Evolutionary conservation across 306 rosid genomes (phyloP).

Genomic region (Malus asiatica): DNA sequence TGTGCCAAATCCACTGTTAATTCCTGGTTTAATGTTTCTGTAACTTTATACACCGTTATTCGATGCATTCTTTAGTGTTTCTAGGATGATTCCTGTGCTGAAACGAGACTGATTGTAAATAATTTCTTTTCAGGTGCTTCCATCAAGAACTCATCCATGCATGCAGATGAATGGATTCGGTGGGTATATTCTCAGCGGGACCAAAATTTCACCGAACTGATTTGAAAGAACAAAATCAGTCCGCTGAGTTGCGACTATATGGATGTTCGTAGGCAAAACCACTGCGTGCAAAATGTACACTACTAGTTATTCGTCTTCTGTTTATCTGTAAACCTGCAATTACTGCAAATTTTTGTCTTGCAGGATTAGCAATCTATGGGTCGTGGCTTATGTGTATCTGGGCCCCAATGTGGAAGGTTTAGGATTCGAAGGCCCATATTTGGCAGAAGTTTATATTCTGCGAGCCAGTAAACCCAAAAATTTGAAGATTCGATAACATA

Average conservation of each 20-base stretch:
- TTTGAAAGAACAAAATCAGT: neutral
- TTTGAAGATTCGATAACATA: no score
- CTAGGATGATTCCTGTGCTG: neutral
- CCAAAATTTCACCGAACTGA: slow-evolving; percentile 52
- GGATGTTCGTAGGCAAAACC: neutral
- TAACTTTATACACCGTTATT: no score
- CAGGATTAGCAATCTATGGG: slow-evolving; percentile 10
- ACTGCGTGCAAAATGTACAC: neutral
- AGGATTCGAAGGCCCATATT: no score
- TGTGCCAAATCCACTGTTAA: no score
- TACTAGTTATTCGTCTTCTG: neutral
- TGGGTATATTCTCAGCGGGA: slow-evolving; percentile 87
- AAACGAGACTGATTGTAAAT: neutral
- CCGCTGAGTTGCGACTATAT: neutral
- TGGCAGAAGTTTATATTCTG: no score
- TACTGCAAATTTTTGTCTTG: neutral
- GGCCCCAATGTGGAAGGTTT: no score
- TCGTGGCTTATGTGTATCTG: neutral
- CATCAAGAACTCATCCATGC: slow-evolving; percentile 85
- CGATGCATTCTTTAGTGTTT: neutral
- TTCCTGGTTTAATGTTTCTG: no score
- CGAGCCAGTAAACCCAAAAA: no score
- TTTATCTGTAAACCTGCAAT: slow-evolving; percentile 9
- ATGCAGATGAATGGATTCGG: slow-evolving; percentile 94
- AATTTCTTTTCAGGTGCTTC: slow-evolving; percentile 66